Conservation (phyloP, 805 yeast species). For the Lachancea fermentati region DNA sequence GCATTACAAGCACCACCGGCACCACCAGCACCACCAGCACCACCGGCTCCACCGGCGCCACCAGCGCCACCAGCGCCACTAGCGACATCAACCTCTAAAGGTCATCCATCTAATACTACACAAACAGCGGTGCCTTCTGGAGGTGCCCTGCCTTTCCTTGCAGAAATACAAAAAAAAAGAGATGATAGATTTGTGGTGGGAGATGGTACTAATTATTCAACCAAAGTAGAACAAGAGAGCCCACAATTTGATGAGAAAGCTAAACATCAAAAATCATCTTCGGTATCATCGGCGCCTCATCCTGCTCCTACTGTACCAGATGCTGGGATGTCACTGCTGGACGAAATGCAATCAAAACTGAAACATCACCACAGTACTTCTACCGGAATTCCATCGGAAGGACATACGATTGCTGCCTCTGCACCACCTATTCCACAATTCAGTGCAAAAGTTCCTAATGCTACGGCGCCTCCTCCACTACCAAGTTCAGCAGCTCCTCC, state of each 20-base stretch:
- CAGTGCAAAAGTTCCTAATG: slow-evolving; percentile 5
- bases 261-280: slow-evolving; percentile 9
- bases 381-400: slow-evolving; percentile 2
- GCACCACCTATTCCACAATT: slow-evolving; percentile 13
- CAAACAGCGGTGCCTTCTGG: slow-evolving; percentile 17
- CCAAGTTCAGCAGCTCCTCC: slow-evolving; percentile 15
- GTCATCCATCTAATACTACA: slow-evolving; percentile 3
- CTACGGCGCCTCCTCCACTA: slow-evolving; percentile 16
- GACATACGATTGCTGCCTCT: slow-evolving; percentile 7
- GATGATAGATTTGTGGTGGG: slow-evolving; percentile 43
- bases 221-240: slow-evolving; percentile 19
- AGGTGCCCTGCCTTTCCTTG: slow-evolving; percentile 45
- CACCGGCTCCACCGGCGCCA: slow-evolving; percentile 22
- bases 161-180: slow-evolving; percentile 45
- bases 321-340: slow-evolving; percentile 26
- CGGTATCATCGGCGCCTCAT: slow-evolving; percentile 7
- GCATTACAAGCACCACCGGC: slow-evolving; percentile 21
- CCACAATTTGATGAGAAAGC: slow-evolving; percentile 14
- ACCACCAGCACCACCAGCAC: slow-evolving; percentile 22
- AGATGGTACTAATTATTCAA: slow-evolving; percentile 26
- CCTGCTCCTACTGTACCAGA: slow-evolving; percentile 15
- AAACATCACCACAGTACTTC: slow-evolving; percentile 9
- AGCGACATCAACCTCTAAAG: slow-evolving; percentile 12
- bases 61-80: slow-evolving; percentile 21
- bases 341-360: slow-evolving; percentile 27